phyloP scores from a whole-genome alignment of 768 basidiomycete species.

The Suillus hirtellus region DNA sequence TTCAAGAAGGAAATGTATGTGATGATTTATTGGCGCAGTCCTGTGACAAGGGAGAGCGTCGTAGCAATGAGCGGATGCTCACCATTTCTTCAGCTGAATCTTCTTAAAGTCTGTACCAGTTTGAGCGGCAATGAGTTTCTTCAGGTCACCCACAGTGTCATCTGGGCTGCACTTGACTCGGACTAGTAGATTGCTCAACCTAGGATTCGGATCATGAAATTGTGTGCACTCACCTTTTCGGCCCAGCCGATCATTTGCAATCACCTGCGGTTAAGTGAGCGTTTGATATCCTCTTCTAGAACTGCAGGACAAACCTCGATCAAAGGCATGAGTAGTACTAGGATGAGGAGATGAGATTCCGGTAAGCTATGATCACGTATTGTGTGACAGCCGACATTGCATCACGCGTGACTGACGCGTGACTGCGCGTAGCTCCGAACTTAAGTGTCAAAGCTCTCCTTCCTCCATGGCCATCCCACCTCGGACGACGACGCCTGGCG shows the following conservation, averaged over 20 bases:
- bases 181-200: constrained; percentile 49
- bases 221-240: constrained; percentile 70
- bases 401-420: constrained; percentile 26
- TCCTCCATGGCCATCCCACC: constrained; percentile 31
- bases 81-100: constrained; percentile 98
- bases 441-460: background rate
- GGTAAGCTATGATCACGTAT: background rate
- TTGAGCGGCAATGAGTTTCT: constrained; percentile 96
- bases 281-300: background rate
- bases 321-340: constrained; percentile 41
- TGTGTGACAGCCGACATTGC: background rate
- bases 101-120: constrained; percentile 84
- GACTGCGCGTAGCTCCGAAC: constrained; percentile 22
- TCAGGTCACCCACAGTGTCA: constrained; percentile 96
- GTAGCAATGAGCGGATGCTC: constrained; percentile 23
- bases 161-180: constrained; percentile 94
- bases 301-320: constrained; percentile 46
- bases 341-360: background rate
- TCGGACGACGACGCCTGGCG: constrained; percentile 22
- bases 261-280: constrained; percentile 55
- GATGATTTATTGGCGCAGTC: background rate
- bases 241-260: constrained; percentile 94
- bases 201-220: constrained; percentile 8
- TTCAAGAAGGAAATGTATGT: background rate
- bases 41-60: background rate